phyloP scores from a whole-genome alignment of 1,139 yeast genomes.

The Nadsonia starkeyi-henricii region DNA sequence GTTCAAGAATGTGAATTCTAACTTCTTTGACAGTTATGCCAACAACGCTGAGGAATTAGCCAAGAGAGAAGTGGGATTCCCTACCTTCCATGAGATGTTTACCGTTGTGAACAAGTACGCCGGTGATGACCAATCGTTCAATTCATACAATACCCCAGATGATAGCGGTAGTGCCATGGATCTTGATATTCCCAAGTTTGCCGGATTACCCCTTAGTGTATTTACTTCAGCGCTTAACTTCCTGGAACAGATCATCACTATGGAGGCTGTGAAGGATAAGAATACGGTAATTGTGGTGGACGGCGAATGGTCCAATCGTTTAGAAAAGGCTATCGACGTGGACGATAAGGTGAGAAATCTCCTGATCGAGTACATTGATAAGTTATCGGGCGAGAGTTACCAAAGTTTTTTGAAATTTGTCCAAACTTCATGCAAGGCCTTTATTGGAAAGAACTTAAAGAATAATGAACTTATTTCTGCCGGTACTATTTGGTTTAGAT shows the following conservation, averaged over 20 bases:
- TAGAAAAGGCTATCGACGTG: constrained; percentile 57
- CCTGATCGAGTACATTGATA: constrained; percentile 17
- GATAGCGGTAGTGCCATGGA: background rate
- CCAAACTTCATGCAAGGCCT: constrained; percentile 8
- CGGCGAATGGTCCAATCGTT: constrained; percentile 59
- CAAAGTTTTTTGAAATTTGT: background rate
- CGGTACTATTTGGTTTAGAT: constrained; percentile 19
- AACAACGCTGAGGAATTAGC: constrained; percentile 5
- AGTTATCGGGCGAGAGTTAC: background rate
- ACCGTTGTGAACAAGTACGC: constrained; percentile 3
- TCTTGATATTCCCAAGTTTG: constrained; percentile 2
- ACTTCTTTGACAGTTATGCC: constrained; percentile 7
- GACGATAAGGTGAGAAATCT: constrained; percentile 39
- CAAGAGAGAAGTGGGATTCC: constrained; percentile 15
- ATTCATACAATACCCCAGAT: background rate
- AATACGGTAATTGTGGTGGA: constrained; percentile 50
- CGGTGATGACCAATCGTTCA: background rate
- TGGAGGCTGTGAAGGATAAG: constrained; percentile 42
- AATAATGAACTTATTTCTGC: constrained; percentile 9
- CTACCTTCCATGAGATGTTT: constrained; percentile 18
- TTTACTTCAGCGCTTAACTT: constrained; percentile 23
- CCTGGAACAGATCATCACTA: constrained; percentile 40
- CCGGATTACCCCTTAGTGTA: constrained; percentile 12
- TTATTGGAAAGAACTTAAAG: constrained; percentile 5
- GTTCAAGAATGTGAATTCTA: constrained; percentile 28